Conservation (phyloP, 495 filamentous ascomycete genomes). For the Penicillium desertorum region DNA sequence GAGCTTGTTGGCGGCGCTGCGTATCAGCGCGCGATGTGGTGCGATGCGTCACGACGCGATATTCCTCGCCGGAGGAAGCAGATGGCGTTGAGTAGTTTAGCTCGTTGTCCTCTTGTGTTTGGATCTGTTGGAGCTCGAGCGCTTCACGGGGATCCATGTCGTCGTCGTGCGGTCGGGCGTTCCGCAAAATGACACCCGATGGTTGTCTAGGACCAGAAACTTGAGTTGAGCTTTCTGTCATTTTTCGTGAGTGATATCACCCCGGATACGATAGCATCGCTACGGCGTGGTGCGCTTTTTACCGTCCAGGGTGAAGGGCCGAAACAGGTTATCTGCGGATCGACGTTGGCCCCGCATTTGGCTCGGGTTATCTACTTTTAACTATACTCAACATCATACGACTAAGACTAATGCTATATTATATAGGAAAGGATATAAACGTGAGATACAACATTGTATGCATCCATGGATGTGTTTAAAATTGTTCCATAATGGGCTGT, state of each 20-base stretch:
- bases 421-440: background rate
- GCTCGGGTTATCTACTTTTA: no score
- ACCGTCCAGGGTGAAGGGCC: background rate
- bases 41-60: slow-evolving; percentile 34
- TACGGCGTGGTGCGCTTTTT: background rate
- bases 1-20: slow-evolving; percentile 18
- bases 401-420: background rate
- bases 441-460: background rate
- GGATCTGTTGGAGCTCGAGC: slow-evolving; percentile 33
- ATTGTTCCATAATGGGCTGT: background rate
- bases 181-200: slow-evolving; percentile 8
- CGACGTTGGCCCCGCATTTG: background rate
- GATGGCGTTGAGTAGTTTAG: slow-evolving; percentile 23
- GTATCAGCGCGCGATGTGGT: slow-evolving; percentile 17
- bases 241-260: background rate
- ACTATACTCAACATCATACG: background rate
- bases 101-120: slow-evolving; percentile 26
- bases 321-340: slow-evolving; percentile 3
- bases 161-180: slow-evolving; percentile 17
- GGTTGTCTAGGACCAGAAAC: slow-evolving; percentile 7
- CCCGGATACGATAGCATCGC: background rate
- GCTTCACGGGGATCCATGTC: slow-evolving; percentile 23
- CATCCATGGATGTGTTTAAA: background rate
- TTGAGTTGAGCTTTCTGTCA: slow-evolving; percentile 5
- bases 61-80: slow-evolving; percentile 39